Percentiles rank a stretch among this genome's conserved stretches.
These are phyloP conservation scores for Grigorovia jiainica DNA, from an alignment of 805 yeast species.

Conservation along the genomic window DNA sequence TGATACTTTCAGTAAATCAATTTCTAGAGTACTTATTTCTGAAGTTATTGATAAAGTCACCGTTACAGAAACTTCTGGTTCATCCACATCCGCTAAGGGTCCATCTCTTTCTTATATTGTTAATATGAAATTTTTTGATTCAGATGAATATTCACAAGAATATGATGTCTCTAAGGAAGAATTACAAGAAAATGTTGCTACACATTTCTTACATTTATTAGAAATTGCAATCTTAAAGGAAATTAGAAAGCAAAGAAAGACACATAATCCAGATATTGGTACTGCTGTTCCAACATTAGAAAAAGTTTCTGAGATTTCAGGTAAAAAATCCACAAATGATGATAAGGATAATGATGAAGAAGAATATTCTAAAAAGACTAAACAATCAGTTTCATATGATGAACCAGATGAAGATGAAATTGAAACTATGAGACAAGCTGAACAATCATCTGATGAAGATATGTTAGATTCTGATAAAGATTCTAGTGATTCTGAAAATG, in stretches of 20 bases:
- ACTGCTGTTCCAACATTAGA: slow-evolving; percentile 56
- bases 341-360: slow-evolving; percentile 44
- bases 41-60: slow-evolving; percentile 79
- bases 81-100: slow-evolving; percentile 36
- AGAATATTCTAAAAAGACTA: slow-evolving; percentile 49
- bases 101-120: slow-evolving; percentile 64
- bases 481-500: slow-evolving; percentile 31
- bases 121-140: slow-evolving; percentile 63
- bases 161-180: slow-evolving; percentile 79
- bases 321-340: slow-evolving; percentile 31
- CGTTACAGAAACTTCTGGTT: slow-evolving; percentile 83
- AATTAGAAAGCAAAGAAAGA: slow-evolving; percentile 66
- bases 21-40: slow-evolving; percentile 73
- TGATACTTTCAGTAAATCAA: slow-evolving; percentile 84
- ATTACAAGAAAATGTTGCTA: slow-evolving; percentile 58
- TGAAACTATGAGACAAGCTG: slow-evolving; percentile 80
- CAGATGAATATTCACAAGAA: slow-evolving; percentile 71
- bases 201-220: slow-evolving; percentile 56
- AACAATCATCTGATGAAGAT: slow-evolving; percentile 66
- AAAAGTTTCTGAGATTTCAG: slow-evolving; percentile 29
- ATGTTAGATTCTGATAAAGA: slow-evolving; percentile 35
- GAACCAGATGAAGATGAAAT: slow-evolving; percentile 93
- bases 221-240: slow-evolving; percentile 72
- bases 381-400: slow-evolving; percentile 87
- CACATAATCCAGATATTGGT: slow-evolving; percentile 54